Percentiles rank a stretch among this genome's conserved stretches.
These are phyloP conservation scores for Dysphania ambrosioides DNA, from an alignment of 148 eudicot genomes.

Conservation along the genomic window DNA sequence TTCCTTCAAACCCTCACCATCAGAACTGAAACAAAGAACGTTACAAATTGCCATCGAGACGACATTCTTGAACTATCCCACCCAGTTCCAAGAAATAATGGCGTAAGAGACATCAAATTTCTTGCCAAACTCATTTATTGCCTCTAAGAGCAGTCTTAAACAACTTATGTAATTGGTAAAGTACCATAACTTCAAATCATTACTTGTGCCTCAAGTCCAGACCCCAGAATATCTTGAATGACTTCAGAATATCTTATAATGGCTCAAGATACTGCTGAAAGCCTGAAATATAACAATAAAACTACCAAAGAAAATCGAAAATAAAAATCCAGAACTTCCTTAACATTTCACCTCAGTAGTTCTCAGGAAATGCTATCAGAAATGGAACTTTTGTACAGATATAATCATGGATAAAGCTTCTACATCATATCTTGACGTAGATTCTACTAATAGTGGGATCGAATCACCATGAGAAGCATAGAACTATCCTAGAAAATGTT, in stretches of 20 bases:
- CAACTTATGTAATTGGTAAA: too few relatives aligned
- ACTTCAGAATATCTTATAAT: too few relatives aligned
- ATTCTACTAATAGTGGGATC: neutral
- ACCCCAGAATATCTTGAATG: neutral
- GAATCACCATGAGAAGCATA: too few relatives aligned
- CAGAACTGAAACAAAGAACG: neutral
- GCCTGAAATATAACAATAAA: neutral
- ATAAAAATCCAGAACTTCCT: neutral
- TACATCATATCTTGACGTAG: neutral
- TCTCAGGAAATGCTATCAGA: neutral
- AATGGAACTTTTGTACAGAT: too few relatives aligned
- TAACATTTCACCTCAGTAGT: neutral
- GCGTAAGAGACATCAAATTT: neutral
- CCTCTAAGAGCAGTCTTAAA: too few relatives aligned
- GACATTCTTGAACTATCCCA: neutral
- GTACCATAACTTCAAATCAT: too few relatives aligned
- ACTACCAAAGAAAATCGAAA: neutral
- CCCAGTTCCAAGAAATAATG: neutral
- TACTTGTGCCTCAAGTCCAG: too few relatives aligned
- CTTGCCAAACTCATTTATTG: neutral
- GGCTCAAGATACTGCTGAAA: neutral
- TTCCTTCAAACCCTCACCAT: neutral
- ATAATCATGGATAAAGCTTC: neutral
- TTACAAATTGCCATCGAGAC: neutral
- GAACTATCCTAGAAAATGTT: neutral